phyloP scores from a whole-genome alignment of 2,329 filamentous ascomycete species.

The Epichloe elymi region DNA sequence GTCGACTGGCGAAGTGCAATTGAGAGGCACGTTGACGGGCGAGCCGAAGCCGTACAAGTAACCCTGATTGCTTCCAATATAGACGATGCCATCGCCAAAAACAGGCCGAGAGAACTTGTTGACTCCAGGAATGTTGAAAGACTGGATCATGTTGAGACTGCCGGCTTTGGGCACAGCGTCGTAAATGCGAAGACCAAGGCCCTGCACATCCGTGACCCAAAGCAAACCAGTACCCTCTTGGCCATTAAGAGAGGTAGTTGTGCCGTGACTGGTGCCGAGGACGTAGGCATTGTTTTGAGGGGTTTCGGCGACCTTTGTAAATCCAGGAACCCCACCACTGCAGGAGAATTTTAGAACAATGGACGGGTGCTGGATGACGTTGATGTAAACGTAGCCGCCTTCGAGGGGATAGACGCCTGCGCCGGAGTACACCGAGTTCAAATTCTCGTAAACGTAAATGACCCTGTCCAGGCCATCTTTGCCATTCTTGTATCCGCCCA shows the following conservation, averaged over 20 bases:
- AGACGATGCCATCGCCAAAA: constrained; percentile 42
- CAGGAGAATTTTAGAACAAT: constrained; percentile 47
- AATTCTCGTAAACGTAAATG: constrained; percentile 30
- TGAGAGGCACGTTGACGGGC: constrained; percentile 38
- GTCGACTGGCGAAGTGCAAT: constrained; percentile 35
- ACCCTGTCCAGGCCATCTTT: constrained; percentile 25
- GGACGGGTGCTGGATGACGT: constrained; percentile 38
- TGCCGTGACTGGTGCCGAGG: constrained; percentile 43
- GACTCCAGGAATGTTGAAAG: constrained; percentile 36
- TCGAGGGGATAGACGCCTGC: constrained; percentile 35
- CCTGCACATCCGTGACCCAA: constrained; percentile 44
- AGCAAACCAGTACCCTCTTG: constrained; percentile 41
- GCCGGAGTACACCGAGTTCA: constrained; percentile 33
- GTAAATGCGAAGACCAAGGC: constrained; percentile 37
- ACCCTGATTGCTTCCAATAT: constrained; percentile 38
- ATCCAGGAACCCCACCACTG: constrained; percentile 34
- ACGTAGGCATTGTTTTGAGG: constrained; percentile 36
- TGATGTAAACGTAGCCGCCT: constrained; percentile 36
- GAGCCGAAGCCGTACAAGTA: constrained; percentile 43
- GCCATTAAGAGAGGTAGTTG: constrained; percentile 39
- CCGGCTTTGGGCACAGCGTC: constrained; percentile 36
- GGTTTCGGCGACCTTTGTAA: constrained; percentile 38
- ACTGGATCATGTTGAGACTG: constrained; percentile 32
- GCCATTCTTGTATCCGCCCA: constrained; percentile 27
- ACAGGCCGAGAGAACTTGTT: constrained; percentile 45